Percentiles rank a stretch among this genome's conserved stretches.
Conservation (phyloP, 2,329 filamentous ascomycete genomes). For the Cercospora sesami region DNA sequence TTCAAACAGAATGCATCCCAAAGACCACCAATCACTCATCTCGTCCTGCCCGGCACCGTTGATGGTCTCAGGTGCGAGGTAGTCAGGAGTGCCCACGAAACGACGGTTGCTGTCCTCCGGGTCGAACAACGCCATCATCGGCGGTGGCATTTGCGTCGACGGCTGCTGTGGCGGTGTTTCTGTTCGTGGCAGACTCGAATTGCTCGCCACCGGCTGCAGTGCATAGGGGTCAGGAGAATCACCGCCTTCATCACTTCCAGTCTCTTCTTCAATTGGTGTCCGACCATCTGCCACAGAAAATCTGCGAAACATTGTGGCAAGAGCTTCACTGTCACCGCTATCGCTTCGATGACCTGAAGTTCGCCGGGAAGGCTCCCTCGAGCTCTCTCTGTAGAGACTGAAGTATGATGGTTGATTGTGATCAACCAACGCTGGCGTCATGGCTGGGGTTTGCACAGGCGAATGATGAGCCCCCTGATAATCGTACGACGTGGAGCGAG, state of each 20-base stretch:
- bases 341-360: slow-evolving; percentile 85
- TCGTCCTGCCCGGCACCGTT: slow-evolving; percentile 94
- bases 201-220: slow-evolving; percentile 61
- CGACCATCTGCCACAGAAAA: slow-evolving; percentile 60
- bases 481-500: slow-evolving; percentile 90
- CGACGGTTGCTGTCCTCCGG: slow-evolving; percentile 88
- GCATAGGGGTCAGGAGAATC: slow-evolving; percentile 72
- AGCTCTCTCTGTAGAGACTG: slow-evolving; percentile 65
- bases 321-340: slow-evolving; percentile 82
- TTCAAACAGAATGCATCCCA: slow-evolving; percentile 98
- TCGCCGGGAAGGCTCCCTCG: slow-evolving; percentile 60
- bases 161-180: slow-evolving; percentile 59
- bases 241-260: slow-evolving; percentile 66
- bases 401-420: slow-evolving; percentile 86
- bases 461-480: slow-evolving; percentile 72
- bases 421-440: slow-evolving; percentile 71
- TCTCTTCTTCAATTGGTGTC: slow-evolving; percentile 72
- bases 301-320: slow-evolving; percentile 76
- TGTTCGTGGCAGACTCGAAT: slow-evolving; percentile 44
- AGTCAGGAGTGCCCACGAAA: slow-evolving; percentile 96
- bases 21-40: slow-evolving; percentile 99
- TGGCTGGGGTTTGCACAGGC: slow-evolving; percentile 79
- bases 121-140: slow-evolving; percentile 90
- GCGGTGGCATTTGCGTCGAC: slow-evolving; percentile 77
- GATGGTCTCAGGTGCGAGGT: slow-evolving; percentile 94